Conservation (phyloP, 495 filamentous ascomycete species). For the Talaromyces wortmannii region DNA sequence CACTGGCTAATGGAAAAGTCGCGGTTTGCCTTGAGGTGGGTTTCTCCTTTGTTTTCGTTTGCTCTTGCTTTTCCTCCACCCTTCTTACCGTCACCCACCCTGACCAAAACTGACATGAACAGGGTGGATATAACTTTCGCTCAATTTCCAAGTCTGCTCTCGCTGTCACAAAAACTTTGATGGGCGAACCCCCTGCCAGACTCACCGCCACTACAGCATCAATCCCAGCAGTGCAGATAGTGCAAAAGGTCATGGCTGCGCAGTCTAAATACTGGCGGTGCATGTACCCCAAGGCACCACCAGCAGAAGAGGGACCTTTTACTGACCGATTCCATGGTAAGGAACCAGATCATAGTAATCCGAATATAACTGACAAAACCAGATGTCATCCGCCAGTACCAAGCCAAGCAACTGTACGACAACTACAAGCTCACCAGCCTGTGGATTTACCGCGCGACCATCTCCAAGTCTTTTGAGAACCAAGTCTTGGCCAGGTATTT, state of each 20-base stretch:
- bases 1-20: slow-evolving; percentile 83
- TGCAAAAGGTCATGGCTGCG: slow-evolving; percentile 45
- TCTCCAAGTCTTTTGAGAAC: slow-evolving; percentile 76
- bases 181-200: slow-evolving; percentile 86
- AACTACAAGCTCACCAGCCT: slow-evolving; percentile 69
- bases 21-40: slow-evolving; percentile 77
- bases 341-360: not conserved
- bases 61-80: not conserved
- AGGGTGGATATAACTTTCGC: slow-evolving; percentile 89
- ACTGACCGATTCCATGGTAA: slow-evolving; percentile 50
- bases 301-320: slow-evolving; percentile 18
- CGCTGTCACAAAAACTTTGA: slow-evolving; percentile 84
- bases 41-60: not conserved
- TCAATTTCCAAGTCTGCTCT: slow-evolving; percentile 90
- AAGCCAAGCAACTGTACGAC: slow-evolving; percentile 60
- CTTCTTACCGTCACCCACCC: not conserved
- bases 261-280: slow-evolving; percentile 55
- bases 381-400: slow-evolving; percentile 71
- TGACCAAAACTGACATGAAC: not conserved
- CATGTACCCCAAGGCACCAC: slow-evolving; percentile 43
- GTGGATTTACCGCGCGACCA: slow-evolving; percentile 59
- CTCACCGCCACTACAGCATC: slow-evolving; percentile 44
- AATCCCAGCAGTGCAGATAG: slow-evolving; percentile 34
- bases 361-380: slow-evolving; percentile 4
- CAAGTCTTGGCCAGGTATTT: slow-evolving; percentile 79